Evolutionary conservation across 106 monocot genomes (phyloP), one percentile per base, ranked within the genome.

Genomic region (Dactylorhiza incarnata): DNA sequence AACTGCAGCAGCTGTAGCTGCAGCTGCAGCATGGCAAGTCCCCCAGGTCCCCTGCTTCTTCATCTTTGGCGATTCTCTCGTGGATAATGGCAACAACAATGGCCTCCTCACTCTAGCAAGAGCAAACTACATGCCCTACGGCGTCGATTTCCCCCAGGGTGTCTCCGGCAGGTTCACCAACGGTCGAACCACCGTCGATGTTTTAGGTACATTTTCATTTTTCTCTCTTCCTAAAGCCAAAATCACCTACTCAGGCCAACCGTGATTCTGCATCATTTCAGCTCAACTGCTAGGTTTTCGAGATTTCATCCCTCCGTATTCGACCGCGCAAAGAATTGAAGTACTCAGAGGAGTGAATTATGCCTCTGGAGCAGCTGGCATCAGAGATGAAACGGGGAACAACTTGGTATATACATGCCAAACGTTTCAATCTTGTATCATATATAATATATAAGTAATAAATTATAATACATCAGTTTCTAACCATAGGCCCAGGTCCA

Each of bases 21-120:
- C 52, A n/a, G 15, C 48, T 37, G 61, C 37, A 24, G 56, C 58
- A n/a, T 72, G 81, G 76, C 50, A 76, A 48, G 68, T 14, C 19
- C 85, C 87, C 61, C 85, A 87, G 48, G 91, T 86, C 48, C 91
- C 95, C 2, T 84, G 95, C 81, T 77, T 95, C 78, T 92, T 86
- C 87, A 83, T 91, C 65, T 95, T 95, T 73, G 94, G 94, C 0
- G 95, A 95, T 56, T 95, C 95, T 12, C 80, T 95, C 10, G 89
- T 95, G 43, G 95, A 95, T 82, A 95, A 87, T 48, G 95, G 95
- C 62, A 95, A 95, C 81, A 91, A 95, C 85, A 91, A 95, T 65
- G 20, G 46, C 25, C 74, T 95, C 48, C 73, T 95, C 12, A 87
- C 91, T 4, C 85, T 95, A 9, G 85, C 95, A 9, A 75, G 91